These are phyloP conservation scores for Pyrenula aspistea DNA, from an alignment of 495 filamentous ascomycete species.

Conservation along the genomic window DNA sequence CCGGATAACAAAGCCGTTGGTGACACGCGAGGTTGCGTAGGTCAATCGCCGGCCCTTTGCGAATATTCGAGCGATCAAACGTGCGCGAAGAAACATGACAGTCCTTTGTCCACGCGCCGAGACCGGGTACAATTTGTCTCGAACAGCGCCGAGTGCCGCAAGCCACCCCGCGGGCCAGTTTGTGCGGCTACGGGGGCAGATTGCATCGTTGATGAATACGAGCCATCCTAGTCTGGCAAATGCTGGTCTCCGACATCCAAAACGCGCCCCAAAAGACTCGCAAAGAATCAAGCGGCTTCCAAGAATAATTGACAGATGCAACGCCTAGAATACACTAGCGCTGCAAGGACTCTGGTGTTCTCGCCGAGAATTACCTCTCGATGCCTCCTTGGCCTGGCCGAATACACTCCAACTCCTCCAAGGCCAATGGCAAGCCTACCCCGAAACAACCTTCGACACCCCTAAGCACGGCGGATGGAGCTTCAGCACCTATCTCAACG, in stretches of 20 bases:
- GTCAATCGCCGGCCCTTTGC: background rate
- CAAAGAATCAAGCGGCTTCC: background rate
- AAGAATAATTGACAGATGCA: background rate
- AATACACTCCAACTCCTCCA: constrained; percentile 8
- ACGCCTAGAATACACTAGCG: background rate
- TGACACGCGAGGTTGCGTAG: no score
- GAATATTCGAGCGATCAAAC: background rate
- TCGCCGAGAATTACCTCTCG: background rate
- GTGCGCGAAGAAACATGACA: background rate
- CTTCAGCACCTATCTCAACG: constrained; percentile 4
- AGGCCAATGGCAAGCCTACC: background rate
- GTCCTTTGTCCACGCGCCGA: background rate
- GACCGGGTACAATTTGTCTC: background rate
- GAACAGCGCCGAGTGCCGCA: background rate
- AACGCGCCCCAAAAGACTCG: background rate
- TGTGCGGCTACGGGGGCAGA: background rate
- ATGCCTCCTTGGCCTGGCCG: constrained; percentile 14
- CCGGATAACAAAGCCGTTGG: background rate
- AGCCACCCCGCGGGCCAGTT: background rate
- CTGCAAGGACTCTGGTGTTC: background rate
- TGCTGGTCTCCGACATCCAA: background rate
- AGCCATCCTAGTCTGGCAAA: background rate
- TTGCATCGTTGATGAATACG: background rate
- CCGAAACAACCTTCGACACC: background rate
- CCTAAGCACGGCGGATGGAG: constrained; percentile 1